phyloP scores from a whole-genome alignment of 2,329 filamentous ascomycete genomes.

The Nemania sp. region DNA sequence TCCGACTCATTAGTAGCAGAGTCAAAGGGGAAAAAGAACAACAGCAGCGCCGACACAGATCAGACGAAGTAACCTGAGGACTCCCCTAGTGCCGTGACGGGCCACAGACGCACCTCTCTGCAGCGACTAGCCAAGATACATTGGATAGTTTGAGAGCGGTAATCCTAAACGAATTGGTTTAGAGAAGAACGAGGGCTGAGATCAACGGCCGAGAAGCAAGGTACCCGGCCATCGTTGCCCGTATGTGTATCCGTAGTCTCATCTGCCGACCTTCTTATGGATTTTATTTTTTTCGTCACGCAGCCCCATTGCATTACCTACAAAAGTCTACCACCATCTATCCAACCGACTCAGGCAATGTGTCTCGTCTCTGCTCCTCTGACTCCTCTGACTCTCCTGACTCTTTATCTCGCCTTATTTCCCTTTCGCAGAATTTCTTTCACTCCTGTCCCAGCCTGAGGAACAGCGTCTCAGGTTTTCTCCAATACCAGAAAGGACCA shows the following conservation, averaged over 20 bases:
- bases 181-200: slow-evolving; percentile 30
- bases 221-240: slow-evolving; percentile 36
- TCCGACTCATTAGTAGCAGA: slow-evolving; percentile 41
- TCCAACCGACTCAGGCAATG: slow-evolving; percentile 45
- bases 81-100: slow-evolving; percentile 28
- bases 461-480: slow-evolving; percentile 51
- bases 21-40: slow-evolving; percentile 26
- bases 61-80: slow-evolving; percentile 28
- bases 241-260: slow-evolving; percentile 41
- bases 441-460: slow-evolving; percentile 43
- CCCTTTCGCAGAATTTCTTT: slow-evolving; percentile 41
- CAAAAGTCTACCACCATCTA: slow-evolving; percentile 26
- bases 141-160: slow-evolving; percentile 36
- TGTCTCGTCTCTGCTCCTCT: slow-evolving; percentile 45
- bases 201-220: slow-evolving; percentile 43
- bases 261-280: slow-evolving; percentile 28
- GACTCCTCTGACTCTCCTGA: slow-evolving; percentile 39
- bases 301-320: slow-evolving; percentile 30
- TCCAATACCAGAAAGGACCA: slow-evolving; percentile 24
- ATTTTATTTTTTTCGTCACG: slow-evolving; percentile 32
- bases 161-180: slow-evolving; percentile 40
- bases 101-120: slow-evolving; percentile 18
- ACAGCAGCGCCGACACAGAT: slow-evolving; percentile 7
- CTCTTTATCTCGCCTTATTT: slow-evolving; percentile 47
- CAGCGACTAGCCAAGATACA: slow-evolving; percentile 30